phyloP scores from a whole-genome alignment of 139 green algal genomes.

The Coccomyxa sp. region DNA sequence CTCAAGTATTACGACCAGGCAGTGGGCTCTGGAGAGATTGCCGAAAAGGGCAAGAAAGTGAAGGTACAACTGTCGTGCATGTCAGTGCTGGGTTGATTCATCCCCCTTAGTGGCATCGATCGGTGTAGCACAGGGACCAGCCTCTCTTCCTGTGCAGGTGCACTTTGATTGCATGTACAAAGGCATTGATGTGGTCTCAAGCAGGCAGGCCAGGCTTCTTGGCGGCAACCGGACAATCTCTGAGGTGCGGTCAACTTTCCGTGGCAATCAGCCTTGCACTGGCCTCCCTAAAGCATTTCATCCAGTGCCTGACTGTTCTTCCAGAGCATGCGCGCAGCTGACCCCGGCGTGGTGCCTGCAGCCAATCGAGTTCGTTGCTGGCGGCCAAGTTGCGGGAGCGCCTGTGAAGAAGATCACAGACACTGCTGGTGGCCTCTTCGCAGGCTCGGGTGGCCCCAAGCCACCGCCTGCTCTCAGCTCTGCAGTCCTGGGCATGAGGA shows the following conservation, averaged over 20 bases:
- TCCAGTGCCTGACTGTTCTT: background rate
- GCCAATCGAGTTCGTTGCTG: slow-evolving; percentile 81
- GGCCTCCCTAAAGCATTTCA: background rate
- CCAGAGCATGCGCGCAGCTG: background rate
- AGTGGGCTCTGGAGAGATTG: slow-evolving; percentile 45
- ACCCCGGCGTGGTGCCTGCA: slow-evolving; percentile 28
- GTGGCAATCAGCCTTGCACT: background rate
- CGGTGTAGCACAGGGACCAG: background rate
- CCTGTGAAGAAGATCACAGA: slow-evolving; percentile 38
- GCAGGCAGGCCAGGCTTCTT: slow-evolving; percentile 69
- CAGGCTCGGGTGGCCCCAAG: slow-evolving; percentile 72
- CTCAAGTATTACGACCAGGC: slow-evolving; percentile 68
- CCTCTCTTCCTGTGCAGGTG: slow-evolving; percentile 50
- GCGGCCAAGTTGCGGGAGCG: slow-evolving; percentile 36
- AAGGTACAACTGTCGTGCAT: slow-evolving; percentile 28
- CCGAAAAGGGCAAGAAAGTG: slow-evolving; percentile 50
- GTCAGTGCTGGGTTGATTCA: background rate
- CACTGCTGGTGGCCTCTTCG: slow-evolving; percentile 61
- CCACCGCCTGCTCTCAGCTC: slow-evolving; percentile 73
- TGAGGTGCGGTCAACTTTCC: slow-evolving; percentile 51
- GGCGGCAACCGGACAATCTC: slow-evolving; percentile 87
- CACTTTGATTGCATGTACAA: slow-evolving; percentile 89
- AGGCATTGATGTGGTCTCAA: slow-evolving; percentile 83
- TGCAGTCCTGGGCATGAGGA: slow-evolving; percentile 82
- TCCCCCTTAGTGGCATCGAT: too few relatives aligned